These are phyloP conservation scores for Claviceps sp. DNA, from an alignment of 2,329 filamentous ascomycete genomes.

Conservation along the genomic window DNA sequence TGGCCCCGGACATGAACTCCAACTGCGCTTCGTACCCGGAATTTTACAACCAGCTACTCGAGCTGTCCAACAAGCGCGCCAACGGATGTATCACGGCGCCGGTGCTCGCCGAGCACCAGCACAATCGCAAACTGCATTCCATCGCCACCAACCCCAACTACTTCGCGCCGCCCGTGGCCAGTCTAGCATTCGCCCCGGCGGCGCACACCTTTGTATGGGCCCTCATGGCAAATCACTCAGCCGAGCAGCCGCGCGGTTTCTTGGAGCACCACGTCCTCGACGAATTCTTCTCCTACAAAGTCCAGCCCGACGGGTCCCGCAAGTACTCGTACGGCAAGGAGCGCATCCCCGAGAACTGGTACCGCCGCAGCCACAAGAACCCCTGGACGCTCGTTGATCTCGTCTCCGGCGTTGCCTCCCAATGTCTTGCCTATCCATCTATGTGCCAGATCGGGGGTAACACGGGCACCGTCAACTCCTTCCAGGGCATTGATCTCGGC, in stretches of 20 bases:
- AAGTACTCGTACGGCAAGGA: conserved; percentile 32
- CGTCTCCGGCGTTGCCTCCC: conserved; percentile 22
- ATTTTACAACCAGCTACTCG: conserved; percentile 17
- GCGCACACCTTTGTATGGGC: conserved; percentile 30
- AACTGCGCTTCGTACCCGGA: conserved; percentile 2
- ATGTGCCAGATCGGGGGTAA: conserved; percentile 28
- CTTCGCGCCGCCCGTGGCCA: conserved; percentile 37
- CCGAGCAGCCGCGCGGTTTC: conserved; percentile 23
- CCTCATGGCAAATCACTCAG: conserved; percentile 29
- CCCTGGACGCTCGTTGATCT: conserved; percentile 24
- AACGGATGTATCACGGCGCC: conserved; percentile 10
- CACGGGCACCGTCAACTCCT: conserved; percentile 33
- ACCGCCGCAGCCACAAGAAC: conserved; percentile 27
- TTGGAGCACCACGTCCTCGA: conserved; percentile 6
- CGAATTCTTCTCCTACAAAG: conserved; percentile 12
- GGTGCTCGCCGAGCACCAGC: background rate
- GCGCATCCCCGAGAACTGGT: conserved; percentile 39
- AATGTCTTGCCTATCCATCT: conserved; percentile 17
- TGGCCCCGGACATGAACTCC: background rate
- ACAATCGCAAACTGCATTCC: conserved; percentile 18
- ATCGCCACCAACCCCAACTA: conserved; percentile 37
- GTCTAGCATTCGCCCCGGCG: conserved; percentile 31
- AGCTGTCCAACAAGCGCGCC: conserved; percentile 30
- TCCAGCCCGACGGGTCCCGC: conserved; percentile 24
- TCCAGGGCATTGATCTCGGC: conserved; percentile 28